These are phyloP conservation scores for Epichloe typhina DNA, from an alignment of 2,329 filamentous ascomycete species.

Conservation along the genomic window DNA sequence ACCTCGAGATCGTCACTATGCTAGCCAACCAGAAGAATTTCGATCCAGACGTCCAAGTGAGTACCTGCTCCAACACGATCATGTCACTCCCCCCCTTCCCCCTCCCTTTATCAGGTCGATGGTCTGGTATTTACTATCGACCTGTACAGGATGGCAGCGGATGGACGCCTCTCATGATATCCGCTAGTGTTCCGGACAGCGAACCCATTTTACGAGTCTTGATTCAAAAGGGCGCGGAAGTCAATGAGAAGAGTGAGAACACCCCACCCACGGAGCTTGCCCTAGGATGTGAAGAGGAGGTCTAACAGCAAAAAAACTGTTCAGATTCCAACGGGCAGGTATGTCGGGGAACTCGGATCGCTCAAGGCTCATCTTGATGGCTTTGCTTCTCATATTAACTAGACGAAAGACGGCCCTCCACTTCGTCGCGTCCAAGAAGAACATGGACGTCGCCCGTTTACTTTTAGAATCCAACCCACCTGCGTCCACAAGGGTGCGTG, in stretches of 20 bases:
- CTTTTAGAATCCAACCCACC: slow-evolving; percentile 57
- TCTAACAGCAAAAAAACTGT: neutral
- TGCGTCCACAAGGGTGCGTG: slow-evolving; percentile 67
- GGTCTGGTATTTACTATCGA: neutral
- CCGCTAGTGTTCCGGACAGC: slow-evolving; percentile 58
- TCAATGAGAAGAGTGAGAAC: slow-evolving; percentile 54
- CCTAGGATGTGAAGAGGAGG: neutral
- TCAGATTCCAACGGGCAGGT: slow-evolving; percentile 47
- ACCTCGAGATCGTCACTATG: slow-evolving; percentile 57
- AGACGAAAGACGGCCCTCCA: slow-evolving; percentile 66
- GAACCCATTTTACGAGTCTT: slow-evolving; percentile 57
- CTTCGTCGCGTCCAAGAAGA: slow-evolving; percentile 81
- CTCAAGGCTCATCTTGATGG: neutral
- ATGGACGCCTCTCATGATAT: slow-evolving; percentile 79
- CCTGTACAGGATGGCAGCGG: slow-evolving; percentile 54
- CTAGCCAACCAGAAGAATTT: slow-evolving; percentile 60
- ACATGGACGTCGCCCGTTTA: slow-evolving; percentile 65
- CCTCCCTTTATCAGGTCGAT: neutral
- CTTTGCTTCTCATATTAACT: neutral
- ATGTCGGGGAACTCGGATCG: neutral
- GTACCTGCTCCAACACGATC: neutral
- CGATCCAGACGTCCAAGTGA: slow-evolving; percentile 68
- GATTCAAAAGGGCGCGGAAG: slow-evolving; percentile 55
- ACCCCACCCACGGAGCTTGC: neutral
- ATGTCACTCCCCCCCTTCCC: too few relatives aligned